These are phyloP conservation scores for Ceratobasidium sp. DNA, from an alignment of 1,284 basidiomycete genomes.

Conservation along the genomic window DNA sequence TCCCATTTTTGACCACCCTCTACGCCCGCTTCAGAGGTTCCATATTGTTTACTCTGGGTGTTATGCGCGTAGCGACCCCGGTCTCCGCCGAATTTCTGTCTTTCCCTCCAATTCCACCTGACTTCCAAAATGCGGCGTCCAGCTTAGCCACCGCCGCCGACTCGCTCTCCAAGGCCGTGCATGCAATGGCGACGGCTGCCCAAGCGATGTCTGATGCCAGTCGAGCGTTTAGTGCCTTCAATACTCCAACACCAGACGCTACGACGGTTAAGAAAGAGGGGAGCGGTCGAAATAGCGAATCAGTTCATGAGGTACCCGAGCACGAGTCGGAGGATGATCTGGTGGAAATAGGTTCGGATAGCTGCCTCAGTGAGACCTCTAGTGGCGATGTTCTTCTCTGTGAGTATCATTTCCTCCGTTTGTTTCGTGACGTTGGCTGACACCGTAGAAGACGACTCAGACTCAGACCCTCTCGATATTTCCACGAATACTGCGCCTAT, in stretches of 20 bases:
- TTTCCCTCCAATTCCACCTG: neutral
- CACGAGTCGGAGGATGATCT: neutral
- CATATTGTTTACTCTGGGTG: neutral
- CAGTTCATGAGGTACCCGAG: neutral
- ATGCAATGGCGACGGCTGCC: conserved; percentile 18
- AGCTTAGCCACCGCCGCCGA: conserved; percentile 23
- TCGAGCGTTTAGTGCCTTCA: neutral
- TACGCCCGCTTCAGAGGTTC: too few species aligned
- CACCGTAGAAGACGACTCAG: neutral
- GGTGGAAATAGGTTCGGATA: neutral
- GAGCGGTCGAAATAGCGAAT: neutral
- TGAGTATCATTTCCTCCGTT: neutral
- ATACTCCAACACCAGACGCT: neutral
- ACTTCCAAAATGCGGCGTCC: neutral
- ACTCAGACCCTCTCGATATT: neutral
- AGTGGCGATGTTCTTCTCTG: neutral
- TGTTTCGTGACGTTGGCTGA: neutral
- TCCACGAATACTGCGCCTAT: neutral
- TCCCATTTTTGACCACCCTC: neutral
- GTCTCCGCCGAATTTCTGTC: neutral
- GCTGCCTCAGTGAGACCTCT: neutral
- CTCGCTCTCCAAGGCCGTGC: conserved; percentile 11
- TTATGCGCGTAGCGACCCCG: neutral
- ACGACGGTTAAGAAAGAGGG: neutral
- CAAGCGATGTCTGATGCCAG: conserved; percentile 8